Base-by-base conservation (phyloP, 2,329 filamentous ascomycete genomes). In the Uncinocarpus reesii region DNA sequence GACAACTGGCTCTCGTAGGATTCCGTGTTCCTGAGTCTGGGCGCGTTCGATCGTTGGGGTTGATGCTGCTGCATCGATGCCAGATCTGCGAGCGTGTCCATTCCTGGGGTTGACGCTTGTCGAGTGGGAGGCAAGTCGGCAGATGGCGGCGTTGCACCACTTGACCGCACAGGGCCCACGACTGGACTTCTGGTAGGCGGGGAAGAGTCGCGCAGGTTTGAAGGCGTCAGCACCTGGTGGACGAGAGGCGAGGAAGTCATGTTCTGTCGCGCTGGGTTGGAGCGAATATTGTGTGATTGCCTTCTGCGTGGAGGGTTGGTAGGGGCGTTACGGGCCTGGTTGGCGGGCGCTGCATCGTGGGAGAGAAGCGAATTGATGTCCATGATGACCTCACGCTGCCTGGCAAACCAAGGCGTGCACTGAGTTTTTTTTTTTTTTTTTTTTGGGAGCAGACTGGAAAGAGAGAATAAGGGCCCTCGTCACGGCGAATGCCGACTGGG, bases 51-150 rank as follows among this genome's bases (percentile, higher is more conserved):
- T 24, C 65, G 64, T 47, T 66, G 62, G 6, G 66, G 63, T 49
- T 71, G 68, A 45, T 70, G 69, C 47, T 67, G 67, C 57, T 72
- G 70, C 63, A 71, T 69, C 11, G 68, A 67, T 31, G 70, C 69
- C 24, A 71, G 57, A 52, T 73, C 71, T 23, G 69, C 69, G 47
- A 73, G 57, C n/a, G 68, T 67, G 52, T 73, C 71, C 63, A 73
- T 71, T n/a, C 67, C 69, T 2, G 67, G 64, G 3, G 69, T 71
- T 10, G 71, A 69, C 1, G 66, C 61, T 32, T 68, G 65, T 52
- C 68, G 61, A 18, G 63, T 58, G n/a, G 62, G 56, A 36, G 60
- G 59, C 28, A 62, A 57, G 6, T 65, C 62, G 32, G 58, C 56
- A 15, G 60, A 59, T 15, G 63, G 60, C 2, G 66, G 61, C 26